A percentile compares a stretch with the other conserved stretches of the same genome.
phyloP scores from a whole-genome alignment of 257 asterid species.

The Paulownia fortunei region DNA sequence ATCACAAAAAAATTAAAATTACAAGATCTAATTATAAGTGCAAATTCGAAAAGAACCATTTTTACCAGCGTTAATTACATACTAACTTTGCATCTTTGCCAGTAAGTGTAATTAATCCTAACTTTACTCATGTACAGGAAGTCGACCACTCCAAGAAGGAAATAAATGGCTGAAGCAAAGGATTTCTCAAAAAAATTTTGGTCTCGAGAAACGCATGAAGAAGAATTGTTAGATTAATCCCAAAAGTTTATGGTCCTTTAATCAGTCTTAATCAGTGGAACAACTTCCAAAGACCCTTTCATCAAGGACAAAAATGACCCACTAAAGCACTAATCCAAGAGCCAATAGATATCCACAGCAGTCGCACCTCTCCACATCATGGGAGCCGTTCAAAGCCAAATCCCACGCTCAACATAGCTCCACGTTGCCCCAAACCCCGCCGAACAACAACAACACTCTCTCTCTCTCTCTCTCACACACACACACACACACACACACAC shows the following conservation, averaged over 20 bases:
- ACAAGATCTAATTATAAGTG: no score
- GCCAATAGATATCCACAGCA: neutral
- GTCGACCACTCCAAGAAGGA: no score
- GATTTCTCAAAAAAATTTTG: no score
- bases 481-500: neutral
- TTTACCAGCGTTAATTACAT: no score
- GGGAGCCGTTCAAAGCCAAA: neutral
- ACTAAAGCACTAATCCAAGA: neutral
- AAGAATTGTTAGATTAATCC: slow-evolving; percentile 9
- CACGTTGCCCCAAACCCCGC: neutral
- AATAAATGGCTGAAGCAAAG: no score
- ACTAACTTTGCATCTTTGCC: no score
- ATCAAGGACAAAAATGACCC: slow-evolving; percentile 1
- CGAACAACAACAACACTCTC: slow-evolving; percentile 12
- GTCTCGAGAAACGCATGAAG: neutral
- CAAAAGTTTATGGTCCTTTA: slow-evolving; percentile 40
- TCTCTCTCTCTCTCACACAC: neutral
- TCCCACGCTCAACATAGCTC: neutral
- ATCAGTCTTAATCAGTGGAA: neutral
- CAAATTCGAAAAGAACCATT: no score
- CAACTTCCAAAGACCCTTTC: slow-evolving; percentile 30
- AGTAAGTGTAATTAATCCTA: no score
- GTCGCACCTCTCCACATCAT: neutral
- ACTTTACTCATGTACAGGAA: no score
- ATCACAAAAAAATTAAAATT: no score